Evolutionary conservation across 2,329 filamentous ascomycete species (phyloP), one percentile per base, ranked within the genome.

Genomic region (Stagonosporopsis cucurbitacearum): DNA sequence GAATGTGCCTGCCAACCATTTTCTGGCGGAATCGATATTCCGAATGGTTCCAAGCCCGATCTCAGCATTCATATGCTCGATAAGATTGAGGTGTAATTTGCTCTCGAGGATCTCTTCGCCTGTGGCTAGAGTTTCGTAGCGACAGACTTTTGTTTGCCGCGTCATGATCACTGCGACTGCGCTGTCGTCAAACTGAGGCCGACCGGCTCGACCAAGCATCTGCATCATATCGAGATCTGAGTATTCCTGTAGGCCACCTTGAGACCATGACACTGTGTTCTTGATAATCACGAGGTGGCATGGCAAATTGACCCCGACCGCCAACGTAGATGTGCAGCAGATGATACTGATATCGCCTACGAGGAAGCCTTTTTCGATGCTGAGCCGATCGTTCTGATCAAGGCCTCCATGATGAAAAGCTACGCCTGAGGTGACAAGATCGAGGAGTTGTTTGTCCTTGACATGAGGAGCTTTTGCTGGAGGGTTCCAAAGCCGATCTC

Each of bases 171-270:
- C 86, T 11, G 90, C 92, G 35, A 87, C 82, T 3, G 90, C 91
- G 54, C 79, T 90, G 45, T 86, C 82, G 64, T 94, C 92, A 59
- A 93, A 96, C 67, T 96, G 92, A 6, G 92, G 91, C 19, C 91
- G 82, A 1, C 92, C 91, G 46, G 91, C 91, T 60, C 91, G 86
- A 6, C 91, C 91, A 44, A 96, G 83, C 91, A 96, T 96, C 66
- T 96, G 91, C 88, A 94, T 94, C 58, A 94, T 84, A 63, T 96
- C 91, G 5, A 96, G 79, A 69, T 95, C 91, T 0, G 90, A 87
- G 63, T 92, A 92, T 70, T 95, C 90, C 51, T 86, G 84, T 33
- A 84, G 66, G 7, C 76, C 81, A 6, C 81, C 75, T 28, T 76
- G 80, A 53, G 86, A 83, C 53, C 85, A 84, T 0, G 82, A 80